Evolutionary conservation across 257 asterid genomes (phyloP).

Genomic region (Sherardia arvensis): DNA sequence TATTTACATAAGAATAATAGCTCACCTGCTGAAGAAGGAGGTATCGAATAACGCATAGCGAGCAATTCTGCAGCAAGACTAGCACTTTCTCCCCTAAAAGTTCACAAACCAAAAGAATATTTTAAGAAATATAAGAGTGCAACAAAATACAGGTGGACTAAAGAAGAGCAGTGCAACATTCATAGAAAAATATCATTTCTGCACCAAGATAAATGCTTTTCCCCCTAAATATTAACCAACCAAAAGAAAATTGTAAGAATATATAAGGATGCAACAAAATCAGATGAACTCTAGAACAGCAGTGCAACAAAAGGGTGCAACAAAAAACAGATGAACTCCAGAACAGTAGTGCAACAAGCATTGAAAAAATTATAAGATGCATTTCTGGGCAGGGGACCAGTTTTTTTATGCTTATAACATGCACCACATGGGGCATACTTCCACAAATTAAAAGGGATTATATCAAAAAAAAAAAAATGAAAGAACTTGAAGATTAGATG

Average conservation of each 20-base stretch:
- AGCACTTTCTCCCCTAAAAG: constrained; percentile 29
- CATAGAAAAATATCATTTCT: constrained; percentile 12
- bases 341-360: constrained; percentile 17
- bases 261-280: constrained; percentile 6
- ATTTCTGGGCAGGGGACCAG: constrained; percentile 42
- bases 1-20: not conserved
- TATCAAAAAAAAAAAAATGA: constrained; percentile 6
- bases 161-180: constrained; percentile 14
- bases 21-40: constrained; percentile 25
- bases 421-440: constrained; percentile 50
- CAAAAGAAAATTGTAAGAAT: not conserved
- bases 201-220: constrained; percentile 20
- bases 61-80: constrained; percentile 12
- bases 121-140: constrained; percentile 1
- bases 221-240: constrained; percentile 19
- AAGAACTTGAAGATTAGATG: constrained; percentile 25
- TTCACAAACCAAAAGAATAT: not conserved
- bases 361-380: constrained; percentile 14
- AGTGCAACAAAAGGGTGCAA: constrained; percentile 16
- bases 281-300: constrained; percentile 2
- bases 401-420: constrained; percentile 35
- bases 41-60: constrained; percentile 9
- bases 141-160: constrained; percentile 4
- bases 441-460: not conserved
- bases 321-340: constrained; percentile 3